phyloP scores from a whole-genome alignment of 2,329 filamentous ascomycete genomes.

The Xylariaceae sp. region DNA sequence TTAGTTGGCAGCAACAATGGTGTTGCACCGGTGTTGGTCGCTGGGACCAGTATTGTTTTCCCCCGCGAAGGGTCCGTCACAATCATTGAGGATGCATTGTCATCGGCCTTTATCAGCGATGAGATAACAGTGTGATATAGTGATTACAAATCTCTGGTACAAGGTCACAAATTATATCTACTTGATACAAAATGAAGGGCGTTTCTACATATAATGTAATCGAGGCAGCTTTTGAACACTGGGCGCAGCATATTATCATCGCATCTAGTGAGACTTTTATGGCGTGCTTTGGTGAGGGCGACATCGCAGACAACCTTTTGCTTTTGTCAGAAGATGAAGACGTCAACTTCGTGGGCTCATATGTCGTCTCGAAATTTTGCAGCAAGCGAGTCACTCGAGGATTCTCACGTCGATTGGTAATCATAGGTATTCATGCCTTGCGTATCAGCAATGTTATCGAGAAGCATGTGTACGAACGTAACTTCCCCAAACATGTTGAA shows the following conservation, averaged over 20 bases:
- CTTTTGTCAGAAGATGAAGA: constrained; percentile 66
- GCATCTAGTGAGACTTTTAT: constrained; percentile 67
- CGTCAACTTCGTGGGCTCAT: constrained; percentile 66
- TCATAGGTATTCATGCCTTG: constrained; percentile 66
- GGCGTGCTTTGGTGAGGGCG: constrained; percentile 66
- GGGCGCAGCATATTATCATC: constrained; percentile 67
- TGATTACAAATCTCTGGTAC: too few species aligned
- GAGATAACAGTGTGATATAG: too few species aligned
- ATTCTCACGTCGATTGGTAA: constrained; percentile 61
- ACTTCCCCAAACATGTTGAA: constrained; percentile 59
- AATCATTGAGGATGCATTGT: constrained; percentile 9
- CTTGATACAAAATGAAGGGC: constrained; percentile 63
- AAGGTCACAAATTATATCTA: too few species aligned
- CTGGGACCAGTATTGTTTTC: constrained; percentile 9
- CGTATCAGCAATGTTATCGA: constrained; percentile 68
- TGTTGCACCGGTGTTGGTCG: neutral
- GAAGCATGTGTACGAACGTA: constrained; percentile 63
- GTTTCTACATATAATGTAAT: constrained; percentile 66
- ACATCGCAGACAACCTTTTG: constrained; percentile 62
- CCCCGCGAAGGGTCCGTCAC: constrained; percentile 9
- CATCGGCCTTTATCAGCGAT: constrained; percentile 8
- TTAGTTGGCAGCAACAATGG: constrained; percentile 10
- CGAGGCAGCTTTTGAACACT: constrained; percentile 67
- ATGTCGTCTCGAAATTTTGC: constrained; percentile 66
- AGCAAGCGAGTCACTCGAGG: constrained; percentile 63